Conservation (phyloP, 2,329 filamentous ascomycete species). For the Penicillium sp. region DNA sequence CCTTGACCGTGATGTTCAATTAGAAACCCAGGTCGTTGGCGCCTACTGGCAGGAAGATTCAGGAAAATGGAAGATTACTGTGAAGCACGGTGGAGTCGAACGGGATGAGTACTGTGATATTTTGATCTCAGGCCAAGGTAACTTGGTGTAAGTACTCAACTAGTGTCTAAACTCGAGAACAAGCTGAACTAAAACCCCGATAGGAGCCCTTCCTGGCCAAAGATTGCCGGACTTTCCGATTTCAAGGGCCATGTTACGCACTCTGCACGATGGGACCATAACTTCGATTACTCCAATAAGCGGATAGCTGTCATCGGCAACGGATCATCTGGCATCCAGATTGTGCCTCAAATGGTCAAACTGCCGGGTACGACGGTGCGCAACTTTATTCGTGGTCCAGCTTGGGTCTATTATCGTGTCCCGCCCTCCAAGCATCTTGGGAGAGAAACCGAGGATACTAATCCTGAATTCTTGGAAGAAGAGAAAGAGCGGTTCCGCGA, state of each 20-base stretch:
- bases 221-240: constrained; percentile 26
- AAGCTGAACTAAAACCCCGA: not conserved
- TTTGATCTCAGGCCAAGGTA: constrained; percentile 29
- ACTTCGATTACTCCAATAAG: constrained; percentile 26
- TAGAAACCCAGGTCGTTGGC: constrained; percentile 40
- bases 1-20: constrained; percentile 40
- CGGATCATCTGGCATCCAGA: constrained; percentile 39
- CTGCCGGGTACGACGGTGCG: constrained; percentile 27
- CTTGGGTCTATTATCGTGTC: constrained; percentile 29
- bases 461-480: constrained; percentile 29
- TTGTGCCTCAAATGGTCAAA: constrained; percentile 21
- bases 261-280: constrained; percentile 30
- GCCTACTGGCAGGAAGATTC: constrained; percentile 39
- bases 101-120: constrained; percentile 24
- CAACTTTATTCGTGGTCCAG: constrained; percentile 29
- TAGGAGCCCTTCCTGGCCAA: constrained; percentile 20
- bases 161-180: no score
- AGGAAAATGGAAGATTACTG: constrained; percentile 20
- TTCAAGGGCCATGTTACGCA: constrained; percentile 30
- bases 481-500: constrained; percentile 17
- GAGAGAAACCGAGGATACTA: constrained; percentile 9
- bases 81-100: constrained; percentile 16
- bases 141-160: constrained; percentile 26
- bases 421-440: not conserved
- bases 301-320: constrained; percentile 33